phyloP scores from a whole-genome alignment of 164 flowering plant genomes.

The Paratinospora sagittata region DNA sequence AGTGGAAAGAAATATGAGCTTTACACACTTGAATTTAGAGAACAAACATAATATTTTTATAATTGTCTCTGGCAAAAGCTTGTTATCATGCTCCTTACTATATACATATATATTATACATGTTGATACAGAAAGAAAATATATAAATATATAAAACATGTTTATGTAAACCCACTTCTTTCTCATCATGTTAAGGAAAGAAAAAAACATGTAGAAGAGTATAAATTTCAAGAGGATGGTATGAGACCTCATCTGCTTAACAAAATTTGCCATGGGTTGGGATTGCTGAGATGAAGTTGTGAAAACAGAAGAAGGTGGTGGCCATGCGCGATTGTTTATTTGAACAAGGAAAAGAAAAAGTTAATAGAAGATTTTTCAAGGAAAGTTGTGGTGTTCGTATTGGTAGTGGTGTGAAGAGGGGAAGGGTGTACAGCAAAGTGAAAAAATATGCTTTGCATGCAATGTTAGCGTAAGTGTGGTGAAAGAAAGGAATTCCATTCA shows the following conservation, averaged over 20 bases:
- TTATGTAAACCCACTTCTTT: no score
- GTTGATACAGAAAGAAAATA: no score
- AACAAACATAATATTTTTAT: not conserved
- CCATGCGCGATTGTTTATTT: constrained; percentile 9
- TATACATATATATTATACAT: no score
- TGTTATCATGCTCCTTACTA: no score
- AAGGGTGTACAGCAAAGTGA: constrained; percentile 28
- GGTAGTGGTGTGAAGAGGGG: constrained; percentile 9
- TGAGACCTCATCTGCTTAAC: constrained; percentile 36
- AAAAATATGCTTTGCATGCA: constrained; percentile 28
- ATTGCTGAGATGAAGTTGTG: not conserved
- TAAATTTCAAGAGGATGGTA: not conserved
- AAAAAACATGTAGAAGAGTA: not conserved
- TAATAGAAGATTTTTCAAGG: constrained; percentile 11
- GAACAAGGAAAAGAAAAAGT: constrained; percentile 8
- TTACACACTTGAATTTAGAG: not conserved
- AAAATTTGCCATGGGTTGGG: constrained; percentile 18
- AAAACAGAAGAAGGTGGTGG: not conserved
- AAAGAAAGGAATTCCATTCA: not conserved
- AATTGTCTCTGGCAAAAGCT: no score
- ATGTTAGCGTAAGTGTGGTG: constrained; percentile 3
- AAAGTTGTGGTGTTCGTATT: not conserved
- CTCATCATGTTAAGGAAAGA: not conserved
- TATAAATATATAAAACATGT: no score
- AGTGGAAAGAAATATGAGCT: not conserved